Conservation (phyloP, 2,329 filamentous ascomycete species). For the Cordyceps cicadae region DNA sequence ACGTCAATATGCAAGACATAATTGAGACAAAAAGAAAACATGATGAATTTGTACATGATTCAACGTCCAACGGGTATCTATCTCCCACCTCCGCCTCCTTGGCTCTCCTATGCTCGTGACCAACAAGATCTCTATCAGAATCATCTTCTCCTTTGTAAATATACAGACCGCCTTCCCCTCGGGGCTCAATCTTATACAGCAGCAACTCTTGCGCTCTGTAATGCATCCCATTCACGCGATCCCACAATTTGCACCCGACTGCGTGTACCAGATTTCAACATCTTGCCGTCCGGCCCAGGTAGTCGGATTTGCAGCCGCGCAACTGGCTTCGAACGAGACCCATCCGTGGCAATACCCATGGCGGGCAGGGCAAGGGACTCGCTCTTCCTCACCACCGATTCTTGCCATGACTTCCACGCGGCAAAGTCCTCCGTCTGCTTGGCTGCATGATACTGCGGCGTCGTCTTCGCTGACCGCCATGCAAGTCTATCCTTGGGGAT, state of each 20-base stretch:
- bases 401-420: conserved; percentile 51
- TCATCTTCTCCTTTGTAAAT: conserved; percentile 2
- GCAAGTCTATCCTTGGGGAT: conserved; percentile 52
- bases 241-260: conserved; percentile 43
- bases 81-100: conserved; percentile 2
- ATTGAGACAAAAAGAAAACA: neutral
- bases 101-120: neutral
- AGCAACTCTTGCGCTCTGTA: conserved; percentile 35
- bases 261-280: conserved; percentile 26
- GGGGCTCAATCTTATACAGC: conserved; percentile 19
- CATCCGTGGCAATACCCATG: conserved; percentile 10
- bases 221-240: conserved; percentile 46
- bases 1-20: conserved; percentile 1
- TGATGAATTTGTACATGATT: conserved; percentile 9
- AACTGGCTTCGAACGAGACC: conserved; percentile 22
- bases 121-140: neutral
- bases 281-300: conserved; percentile 35
- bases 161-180: neutral
- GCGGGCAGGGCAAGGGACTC: conserved; percentile 22
- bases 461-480: conserved; percentile 58
- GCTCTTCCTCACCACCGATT: conserved; percentile 46
- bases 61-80: conserved; percentile 8
- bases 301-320: conserved; percentile 45
- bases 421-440: conserved; percentile 58
- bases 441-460: conserved; percentile 58